Conservation (phyloP, 192 early-diverging fungal genomes). For the Radiomyces spectabilis region DNA sequence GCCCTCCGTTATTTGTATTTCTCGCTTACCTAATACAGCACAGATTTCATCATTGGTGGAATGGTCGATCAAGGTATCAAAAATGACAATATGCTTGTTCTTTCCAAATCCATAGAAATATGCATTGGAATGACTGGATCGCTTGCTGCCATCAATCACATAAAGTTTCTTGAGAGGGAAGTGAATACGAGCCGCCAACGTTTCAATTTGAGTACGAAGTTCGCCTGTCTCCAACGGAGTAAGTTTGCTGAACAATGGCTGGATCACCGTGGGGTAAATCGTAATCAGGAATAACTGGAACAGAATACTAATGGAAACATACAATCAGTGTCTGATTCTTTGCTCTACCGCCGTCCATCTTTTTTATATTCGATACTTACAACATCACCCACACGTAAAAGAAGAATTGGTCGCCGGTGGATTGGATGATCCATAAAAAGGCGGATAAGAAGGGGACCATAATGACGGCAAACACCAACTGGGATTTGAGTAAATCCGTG, state of each 20-base stretch:
- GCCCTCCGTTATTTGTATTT: too few species aligned
- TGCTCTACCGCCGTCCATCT: background rate
- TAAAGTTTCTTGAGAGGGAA: slow-evolving; percentile 94
- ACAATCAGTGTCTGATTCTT: background rate
- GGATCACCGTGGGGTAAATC: slow-evolving; percentile 91
- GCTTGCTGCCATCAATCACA: slow-evolving; percentile 92
- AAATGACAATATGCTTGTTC: slow-evolving; percentile 95
- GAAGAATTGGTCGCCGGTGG: slow-evolving; percentile 78
- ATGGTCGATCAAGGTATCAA: slow-evolving; percentile 87
- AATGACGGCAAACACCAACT: slow-evolving; percentile 60
- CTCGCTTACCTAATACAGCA: slow-evolving; percentile 75
- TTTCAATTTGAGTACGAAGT: slow-evolving; percentile 74
- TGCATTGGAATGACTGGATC: slow-evolving; percentile 89
- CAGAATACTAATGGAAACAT: slow-evolving; percentile 32
- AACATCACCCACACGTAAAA: slow-evolving; percentile 89
- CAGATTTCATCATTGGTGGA: slow-evolving; percentile 78
- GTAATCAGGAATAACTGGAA: slow-evolving; percentile 69
- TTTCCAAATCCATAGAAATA: slow-evolving; percentile 96
- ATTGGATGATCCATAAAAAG: slow-evolving; percentile 76
- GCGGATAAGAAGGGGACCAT: slow-evolving; percentile 73
- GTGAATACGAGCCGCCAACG: slow-evolving; percentile 66
- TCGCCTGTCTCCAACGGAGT: slow-evolving; percentile 77
- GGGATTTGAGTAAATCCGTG: slow-evolving; percentile 69
- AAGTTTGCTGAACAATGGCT: slow-evolving; percentile 97
- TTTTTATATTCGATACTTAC: slow-evolving; percentile 33